Conservation (phyloP, 257 asterid species). For the Solanum gandarillasii region DNA sequence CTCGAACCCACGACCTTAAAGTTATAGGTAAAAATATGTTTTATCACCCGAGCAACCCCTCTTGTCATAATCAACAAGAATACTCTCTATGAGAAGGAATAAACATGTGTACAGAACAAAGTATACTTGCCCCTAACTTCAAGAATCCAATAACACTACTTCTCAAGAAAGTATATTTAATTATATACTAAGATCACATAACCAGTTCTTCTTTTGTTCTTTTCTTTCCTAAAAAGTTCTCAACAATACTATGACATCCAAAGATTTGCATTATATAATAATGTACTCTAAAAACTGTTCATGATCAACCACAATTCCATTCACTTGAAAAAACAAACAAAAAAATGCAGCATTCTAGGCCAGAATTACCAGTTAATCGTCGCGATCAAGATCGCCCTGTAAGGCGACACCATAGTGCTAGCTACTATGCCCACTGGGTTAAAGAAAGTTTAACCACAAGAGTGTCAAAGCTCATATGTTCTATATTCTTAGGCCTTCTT, state of each 20-base stretch:
- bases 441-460: conserved; percentile 68
- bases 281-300: neutral
- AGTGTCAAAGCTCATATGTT: conserved; percentile 63
- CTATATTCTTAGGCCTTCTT: conserved; percentile 50
- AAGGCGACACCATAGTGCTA: conserved; percentile 55
- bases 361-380: conserved; percentile 20
- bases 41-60: neutral
- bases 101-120: neutral
- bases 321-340: neutral
- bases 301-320: neutral
- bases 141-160: neutral
- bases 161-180: neutral
- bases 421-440: conserved; percentile 65
- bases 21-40: rapidly evolving
- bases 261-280: neutral
- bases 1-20: neutral
- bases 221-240: neutral
- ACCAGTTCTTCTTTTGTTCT: neutral
- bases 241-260: neutral
- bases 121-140: neutral
- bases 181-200: neutral
- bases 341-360: conserved; percentile 14
- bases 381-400: conserved; percentile 12
- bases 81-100: neutral
- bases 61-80: neutral